Conservation (phyloP, 768 basidiomycete genomes). For the Tulasnella sp. region DNA sequence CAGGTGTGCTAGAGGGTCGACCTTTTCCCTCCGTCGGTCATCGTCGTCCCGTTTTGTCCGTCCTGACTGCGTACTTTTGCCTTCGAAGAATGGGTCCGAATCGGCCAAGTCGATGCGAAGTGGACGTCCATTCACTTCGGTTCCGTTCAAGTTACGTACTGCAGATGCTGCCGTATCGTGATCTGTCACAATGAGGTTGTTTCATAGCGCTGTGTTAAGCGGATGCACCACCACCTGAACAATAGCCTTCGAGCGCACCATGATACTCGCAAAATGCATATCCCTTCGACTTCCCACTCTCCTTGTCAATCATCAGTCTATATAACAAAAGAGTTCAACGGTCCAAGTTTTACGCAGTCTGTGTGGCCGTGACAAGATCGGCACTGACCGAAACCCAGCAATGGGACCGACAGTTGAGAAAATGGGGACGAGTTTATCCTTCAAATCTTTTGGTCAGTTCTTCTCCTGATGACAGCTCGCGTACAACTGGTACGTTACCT, state of each 20-base stretch:
- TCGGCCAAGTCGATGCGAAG: conserved; percentile 91
- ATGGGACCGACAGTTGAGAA: conserved; percentile 85
- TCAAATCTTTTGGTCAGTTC: conserved; percentile 6
- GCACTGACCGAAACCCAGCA: conserved; percentile 63
- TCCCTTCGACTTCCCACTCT: conserved; percentile 89
- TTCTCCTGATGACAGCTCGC: background rate
- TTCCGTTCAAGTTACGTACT: conserved; percentile 89
- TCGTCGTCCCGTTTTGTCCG: conserved; percentile 50
- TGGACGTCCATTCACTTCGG: conserved; percentile 83
- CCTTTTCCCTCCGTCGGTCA: conserved; percentile 14
- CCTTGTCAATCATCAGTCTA: conserved; percentile 80
- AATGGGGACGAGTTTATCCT: conserved; percentile 77
- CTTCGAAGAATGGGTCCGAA: conserved; percentile 84
- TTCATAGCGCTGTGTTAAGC: background rate
- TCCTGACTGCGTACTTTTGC: conserved; percentile 52
- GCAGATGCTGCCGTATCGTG: conserved; percentile 94
- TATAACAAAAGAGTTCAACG: background rate
- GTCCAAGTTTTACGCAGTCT: background rate
- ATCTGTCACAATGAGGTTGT: conserved; percentile 36
- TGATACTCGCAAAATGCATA: conserved; percentile 92
- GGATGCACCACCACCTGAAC: conserved; percentile 18
- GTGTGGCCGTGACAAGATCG: background rate
- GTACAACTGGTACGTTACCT: conserved; percentile 28
- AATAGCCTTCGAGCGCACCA: conserved; percentile 45
- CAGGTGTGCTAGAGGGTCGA: conserved; percentile 51